phyloP scores from a whole-genome alignment of 75 land plant genomes.

The Pseudotsuga menziesii region DNA sequence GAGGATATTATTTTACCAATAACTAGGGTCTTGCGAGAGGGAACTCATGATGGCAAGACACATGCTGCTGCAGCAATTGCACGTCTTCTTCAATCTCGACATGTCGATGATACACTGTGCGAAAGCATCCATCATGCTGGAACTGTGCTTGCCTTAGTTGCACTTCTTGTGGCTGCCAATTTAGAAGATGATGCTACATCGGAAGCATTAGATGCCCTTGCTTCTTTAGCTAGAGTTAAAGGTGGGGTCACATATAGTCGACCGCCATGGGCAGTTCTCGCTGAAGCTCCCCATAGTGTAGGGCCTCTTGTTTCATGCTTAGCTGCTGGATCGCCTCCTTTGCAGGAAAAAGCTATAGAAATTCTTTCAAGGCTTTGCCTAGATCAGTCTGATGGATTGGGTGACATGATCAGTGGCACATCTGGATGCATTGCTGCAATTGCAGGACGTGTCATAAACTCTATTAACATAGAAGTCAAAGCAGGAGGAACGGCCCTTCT shows the following conservation, averaged over 20 bases:
- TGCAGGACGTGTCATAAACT: slow-evolving; percentile 69
- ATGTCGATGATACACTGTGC: slow-evolving; percentile 49
- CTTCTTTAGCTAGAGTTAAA: slow-evolving; percentile 68
- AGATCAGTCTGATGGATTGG: slow-evolving; percentile 72
- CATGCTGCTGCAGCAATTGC: slow-evolving; percentile 94
- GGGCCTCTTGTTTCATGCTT: slow-evolving; percentile 71
- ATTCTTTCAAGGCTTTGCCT: slow-evolving; percentile 80
- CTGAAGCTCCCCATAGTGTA: slow-evolving; percentile 74
- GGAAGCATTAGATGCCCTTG: slow-evolving; percentile 90
- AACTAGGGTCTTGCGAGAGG: slow-evolving; percentile 80
- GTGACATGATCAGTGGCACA: slow-evolving; percentile 50
- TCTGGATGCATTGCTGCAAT: slow-evolving; percentile 71
- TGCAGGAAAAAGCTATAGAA: slow-evolving; percentile 95
- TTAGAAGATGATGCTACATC: slow-evolving; percentile 54
- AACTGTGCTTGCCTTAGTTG: slow-evolving; percentile 82
- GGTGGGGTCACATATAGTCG: slow-evolving; percentile 35
- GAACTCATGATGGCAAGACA: slow-evolving; percentile 68
- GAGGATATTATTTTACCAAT: slow-evolving; percentile 83
- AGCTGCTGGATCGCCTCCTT: slow-evolving; percentile 44
- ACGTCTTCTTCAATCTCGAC: slow-evolving; percentile 56
- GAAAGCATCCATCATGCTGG: slow-evolving; percentile 80
- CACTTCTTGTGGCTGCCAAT: slow-evolving; percentile 55
- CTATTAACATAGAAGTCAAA: slow-evolving; percentile 54
- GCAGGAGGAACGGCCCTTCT: slow-evolving; percentile 92
- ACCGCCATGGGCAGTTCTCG: slow-evolving; percentile 81